Percentiles rank a stretch among this genome's conserved stretches.
These are phyloP conservation scores for Albugo candida DNA, from an alignment of 352 stramenopile species.

Conservation along the genomic window DNA sequence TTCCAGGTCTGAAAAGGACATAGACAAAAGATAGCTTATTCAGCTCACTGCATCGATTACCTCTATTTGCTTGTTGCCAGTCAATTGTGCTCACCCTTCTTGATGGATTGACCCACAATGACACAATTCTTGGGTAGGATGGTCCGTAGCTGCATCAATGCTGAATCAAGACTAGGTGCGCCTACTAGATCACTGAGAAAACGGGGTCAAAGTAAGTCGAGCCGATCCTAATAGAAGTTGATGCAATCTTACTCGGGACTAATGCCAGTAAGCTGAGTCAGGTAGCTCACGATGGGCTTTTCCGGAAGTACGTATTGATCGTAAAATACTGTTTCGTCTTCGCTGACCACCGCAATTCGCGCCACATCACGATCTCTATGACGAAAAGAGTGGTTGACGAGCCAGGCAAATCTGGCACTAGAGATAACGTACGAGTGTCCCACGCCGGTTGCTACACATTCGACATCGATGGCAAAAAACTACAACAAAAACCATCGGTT, in stretches of 20 bases:
- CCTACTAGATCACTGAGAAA: slow-evolving; percentile 43
- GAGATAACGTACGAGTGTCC: slow-evolving; percentile 32
- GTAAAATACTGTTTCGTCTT: slow-evolving; percentile 68
- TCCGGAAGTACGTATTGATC: slow-evolving; percentile 77
- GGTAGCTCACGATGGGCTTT: slow-evolving; percentile 77
- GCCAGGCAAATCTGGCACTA: neutral
- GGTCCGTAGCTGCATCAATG: slow-evolving; percentile 46
- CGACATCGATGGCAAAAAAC: slow-evolving; percentile 87
- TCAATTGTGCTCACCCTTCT: slow-evolving; percentile 26
- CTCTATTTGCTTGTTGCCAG: neutral
- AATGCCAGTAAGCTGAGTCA: slow-evolving; percentile 67
- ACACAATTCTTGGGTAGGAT: slow-evolving; percentile 67
- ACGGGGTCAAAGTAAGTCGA: too few relatives aligned
- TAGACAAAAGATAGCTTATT: too few relatives aligned
- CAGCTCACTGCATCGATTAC: neutral
- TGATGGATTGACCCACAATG: slow-evolving; percentile 84
- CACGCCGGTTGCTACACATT: slow-evolving; percentile 80
- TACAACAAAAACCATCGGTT: slow-evolving; percentile 3
- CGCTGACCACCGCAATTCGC: slow-evolving; percentile 78
- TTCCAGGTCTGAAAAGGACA: slow-evolving; percentile 34
- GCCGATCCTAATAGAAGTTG: too few relatives aligned
- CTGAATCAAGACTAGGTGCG: slow-evolving; percentile 48
- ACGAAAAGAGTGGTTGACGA: neutral
- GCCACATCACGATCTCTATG: slow-evolving; percentile 78
- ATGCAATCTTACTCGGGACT: too few relatives aligned